Percentiles rank a stretch among this genome's conserved stretches.
Evolutionary conservation across 1,284 basidiomycete species (phyloP).

Genomic region (Amylostereum areolatum): DNA sequence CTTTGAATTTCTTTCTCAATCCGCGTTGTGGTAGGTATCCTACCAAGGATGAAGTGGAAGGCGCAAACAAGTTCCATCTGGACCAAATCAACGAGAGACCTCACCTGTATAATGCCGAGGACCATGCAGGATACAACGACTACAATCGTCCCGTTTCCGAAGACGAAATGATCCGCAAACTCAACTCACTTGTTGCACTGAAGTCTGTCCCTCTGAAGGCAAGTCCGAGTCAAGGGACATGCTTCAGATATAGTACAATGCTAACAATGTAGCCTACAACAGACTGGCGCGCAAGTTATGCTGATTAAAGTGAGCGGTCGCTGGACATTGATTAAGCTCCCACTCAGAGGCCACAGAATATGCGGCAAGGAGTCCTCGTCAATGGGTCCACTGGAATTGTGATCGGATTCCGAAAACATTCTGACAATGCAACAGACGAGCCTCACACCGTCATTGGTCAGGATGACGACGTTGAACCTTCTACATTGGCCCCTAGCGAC

Average conservation of each 20-base stretch:
- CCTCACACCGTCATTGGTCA: no score
- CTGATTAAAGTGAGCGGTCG: conserved; percentile 33
- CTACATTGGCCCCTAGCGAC: no score
- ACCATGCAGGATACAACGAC: conserved; percentile 25
- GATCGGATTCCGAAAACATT: conserved; percentile 46
- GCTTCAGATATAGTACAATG: no score
- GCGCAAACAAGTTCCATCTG: conserved; percentile 47
- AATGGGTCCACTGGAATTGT: conserved; percentile 89
- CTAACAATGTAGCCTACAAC: no score
- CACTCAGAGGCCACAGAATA: conserved; percentile 32
- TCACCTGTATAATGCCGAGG: conserved; percentile 30
- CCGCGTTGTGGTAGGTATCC: conserved; percentile 45
- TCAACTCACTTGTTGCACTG: conserved; percentile 22
- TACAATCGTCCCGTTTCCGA: conserved; percentile 11
- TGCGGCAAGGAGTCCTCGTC: conserved; percentile 58
- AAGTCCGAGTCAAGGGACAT: no score
- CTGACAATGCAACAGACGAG: neutral
- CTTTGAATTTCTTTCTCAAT: no score
- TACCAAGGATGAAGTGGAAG: conserved; percentile 53
- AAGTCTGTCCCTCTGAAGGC: conserved; percentile 18
- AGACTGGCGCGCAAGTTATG: conserved; percentile 32
- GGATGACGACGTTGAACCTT: no score
- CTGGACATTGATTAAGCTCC: neutral
- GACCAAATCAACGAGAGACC: conserved; percentile 21
- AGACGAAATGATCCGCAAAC: conserved; percentile 16